Percentiles rank a stretch among this genome's conserved stretches.
Conservation (phyloP, 2,329 filamentous ascomycete species). For the Colletotrichum aenigma region DNA sequence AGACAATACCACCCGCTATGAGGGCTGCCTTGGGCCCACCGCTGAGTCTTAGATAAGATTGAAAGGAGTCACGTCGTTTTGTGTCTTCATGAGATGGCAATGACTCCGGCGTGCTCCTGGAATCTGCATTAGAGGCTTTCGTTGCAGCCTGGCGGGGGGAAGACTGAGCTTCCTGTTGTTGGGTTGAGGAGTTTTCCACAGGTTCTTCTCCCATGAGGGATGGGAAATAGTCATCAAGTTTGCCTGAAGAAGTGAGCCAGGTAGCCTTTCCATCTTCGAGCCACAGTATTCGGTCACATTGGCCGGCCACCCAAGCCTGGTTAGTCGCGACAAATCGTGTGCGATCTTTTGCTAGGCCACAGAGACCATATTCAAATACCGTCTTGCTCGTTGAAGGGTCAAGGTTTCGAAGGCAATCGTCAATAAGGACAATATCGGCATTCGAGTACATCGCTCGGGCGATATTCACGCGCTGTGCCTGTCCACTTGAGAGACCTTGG, state of each 20-base stretch:
- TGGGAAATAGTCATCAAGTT: background rate
- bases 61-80: background rate
- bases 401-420: background rate
- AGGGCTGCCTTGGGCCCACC: background rate
- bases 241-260: background rate
- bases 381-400: background rate
- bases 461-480: constrained; percentile 81
- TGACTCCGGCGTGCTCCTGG: background rate
- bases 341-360: background rate
- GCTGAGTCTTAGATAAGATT: background rate
- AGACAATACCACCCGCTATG: background rate
- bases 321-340: background rate
- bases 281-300: background rate
- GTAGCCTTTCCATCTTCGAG: background rate
- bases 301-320: background rate
- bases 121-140: background rate
- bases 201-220: background rate
- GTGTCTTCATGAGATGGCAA: background rate
- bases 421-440: background rate
- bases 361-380: background rate
- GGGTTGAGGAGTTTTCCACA: background rate
- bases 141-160: background rate
- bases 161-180: background rate
- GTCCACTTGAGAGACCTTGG: constrained; percentile 76
- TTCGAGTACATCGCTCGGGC: constrained; percentile 67